These are phyloP conservation scores for Capsella bursapastoris DNA, from an alignment of 345 rosid genomes.

Conservation along the genomic window DNA sequence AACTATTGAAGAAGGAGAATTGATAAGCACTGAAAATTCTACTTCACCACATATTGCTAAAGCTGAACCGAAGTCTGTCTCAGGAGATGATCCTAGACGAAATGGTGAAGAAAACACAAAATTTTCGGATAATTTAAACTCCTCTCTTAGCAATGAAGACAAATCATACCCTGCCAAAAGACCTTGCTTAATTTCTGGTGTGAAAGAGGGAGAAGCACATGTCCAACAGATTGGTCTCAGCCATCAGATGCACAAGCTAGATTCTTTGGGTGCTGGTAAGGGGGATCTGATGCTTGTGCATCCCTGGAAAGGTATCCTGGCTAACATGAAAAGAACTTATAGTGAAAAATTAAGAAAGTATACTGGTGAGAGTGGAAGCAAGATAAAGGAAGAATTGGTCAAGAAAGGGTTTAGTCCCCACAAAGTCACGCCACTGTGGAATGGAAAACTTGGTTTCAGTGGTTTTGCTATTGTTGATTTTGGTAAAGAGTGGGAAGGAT, in stretches of 20 bases:
- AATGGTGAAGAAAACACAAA: constrained; percentile 6
- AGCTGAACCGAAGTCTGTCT: constrained; percentile 28
- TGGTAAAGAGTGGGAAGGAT: constrained; percentile 69
- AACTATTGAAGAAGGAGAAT: background rate
- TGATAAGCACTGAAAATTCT: background rate
- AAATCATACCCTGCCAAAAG: constrained; percentile 21
- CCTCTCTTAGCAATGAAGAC: constrained; percentile 5
- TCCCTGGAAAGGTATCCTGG: constrained; percentile 80
- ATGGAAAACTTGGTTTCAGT: constrained; percentile 50
- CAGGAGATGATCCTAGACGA: constrained; percentile 13
- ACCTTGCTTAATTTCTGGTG: constrained; percentile 27
- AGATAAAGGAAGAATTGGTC: constrained; percentile 52
- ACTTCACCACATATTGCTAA: background rate
- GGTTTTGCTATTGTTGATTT: constrained; percentile 77
- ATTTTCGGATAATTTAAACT: constrained; percentile 3
- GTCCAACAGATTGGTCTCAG: constrained; percentile 16
- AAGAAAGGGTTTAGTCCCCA: constrained; percentile 64
- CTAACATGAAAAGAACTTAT: constrained; percentile 54
- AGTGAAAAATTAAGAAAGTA: constrained; percentile 41
- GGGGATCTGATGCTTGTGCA: constrained; percentile 51
- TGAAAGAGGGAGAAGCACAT: constrained; percentile 23
- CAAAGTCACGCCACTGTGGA: constrained; percentile 70
- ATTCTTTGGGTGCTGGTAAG: constrained; percentile 2
- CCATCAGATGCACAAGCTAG: background rate
- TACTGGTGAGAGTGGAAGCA: constrained; percentile 68